phyloP scores from a whole-genome alignment of 2,329 filamentous ascomycete genomes.

The Chrysoporthe deuterocubensis region DNA sequence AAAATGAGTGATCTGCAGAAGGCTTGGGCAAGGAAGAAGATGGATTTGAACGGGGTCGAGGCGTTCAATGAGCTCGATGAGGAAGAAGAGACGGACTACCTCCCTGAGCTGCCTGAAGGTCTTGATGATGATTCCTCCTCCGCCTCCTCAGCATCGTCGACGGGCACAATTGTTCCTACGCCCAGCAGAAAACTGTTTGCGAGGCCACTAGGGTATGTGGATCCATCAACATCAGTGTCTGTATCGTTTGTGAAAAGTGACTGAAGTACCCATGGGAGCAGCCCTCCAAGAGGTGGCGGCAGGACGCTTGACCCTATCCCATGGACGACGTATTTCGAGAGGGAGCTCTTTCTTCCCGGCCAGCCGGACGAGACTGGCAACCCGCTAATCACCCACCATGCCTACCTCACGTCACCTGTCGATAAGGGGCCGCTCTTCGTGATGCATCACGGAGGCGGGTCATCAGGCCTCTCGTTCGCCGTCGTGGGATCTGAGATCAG shows the following conservation, averaged over 20 bases:
- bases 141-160: slow-evolving; percentile 87
- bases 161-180: slow-evolving; percentile 86
- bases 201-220: slow-evolving; percentile 66
- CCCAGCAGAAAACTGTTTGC: slow-evolving; percentile 75
- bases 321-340: slow-evolving; percentile 91
- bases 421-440: slow-evolving; percentile 82
- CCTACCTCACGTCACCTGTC: slow-evolving; percentile 82
- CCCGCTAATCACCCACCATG: slow-evolving; percentile 71
- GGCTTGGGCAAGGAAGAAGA: slow-evolving; percentile 76
- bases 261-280: slow-evolving; percentile 34
- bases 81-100: slow-evolving; percentile 43
- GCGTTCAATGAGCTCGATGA: slow-evolving; percentile 58
- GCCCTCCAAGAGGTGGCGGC: slow-evolving; percentile 48
- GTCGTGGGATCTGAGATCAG: slow-evolving; percentile 77
- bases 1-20: slow-evolving; percentile 82
- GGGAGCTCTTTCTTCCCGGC: slow-evolving; percentile 74
- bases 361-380: slow-evolving; percentile 44
- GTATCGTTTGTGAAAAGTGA: background rate
- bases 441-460: slow-evolving; percentile 92
- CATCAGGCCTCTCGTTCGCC: slow-evolving; percentile 90
- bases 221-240: slow-evolving; percentile 17
- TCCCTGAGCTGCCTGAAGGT: slow-evolving; percentile 49
- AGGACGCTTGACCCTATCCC: slow-evolving; percentile 68
- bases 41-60: slow-evolving; percentile 59
- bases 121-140: slow-evolving; percentile 73